These are phyloP conservation scores for Chamaenerion angustifolium DNA, from an alignment of 345 rosid genomes.

Conservation along the genomic window DNA sequence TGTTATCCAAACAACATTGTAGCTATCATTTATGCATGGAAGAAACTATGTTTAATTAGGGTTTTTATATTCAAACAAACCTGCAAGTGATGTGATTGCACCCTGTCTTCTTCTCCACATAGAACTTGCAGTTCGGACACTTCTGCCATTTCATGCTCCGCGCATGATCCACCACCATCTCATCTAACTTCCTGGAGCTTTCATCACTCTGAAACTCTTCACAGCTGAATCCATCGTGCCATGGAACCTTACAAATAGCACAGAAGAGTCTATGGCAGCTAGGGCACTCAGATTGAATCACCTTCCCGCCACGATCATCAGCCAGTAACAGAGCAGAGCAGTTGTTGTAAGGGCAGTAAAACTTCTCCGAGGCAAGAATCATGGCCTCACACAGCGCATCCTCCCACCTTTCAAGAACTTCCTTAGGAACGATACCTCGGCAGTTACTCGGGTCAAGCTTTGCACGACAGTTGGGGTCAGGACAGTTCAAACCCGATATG, in stretches of 20 bases:
- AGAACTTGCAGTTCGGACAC: conserved; percentile 27
- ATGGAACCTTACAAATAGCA: conserved; percentile 15
- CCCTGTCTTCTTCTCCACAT: conserved; percentile 24
- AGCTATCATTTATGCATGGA: too few species aligned
- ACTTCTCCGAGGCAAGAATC: conserved; percentile 6
- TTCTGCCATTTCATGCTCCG: conserved; percentile 28
- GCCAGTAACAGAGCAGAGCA: conserved; percentile 17
- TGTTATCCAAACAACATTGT: not conserved
- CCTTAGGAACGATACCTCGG: conserved; percentile 8
- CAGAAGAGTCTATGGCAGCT: conserved; percentile 22
- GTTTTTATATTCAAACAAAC: conserved; percentile 1
- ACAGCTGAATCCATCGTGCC: conserved; percentile 20
- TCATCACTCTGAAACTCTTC: conserved; percentile 22
- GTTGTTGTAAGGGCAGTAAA: conserved; percentile 33
- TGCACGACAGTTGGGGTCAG: conserved; percentile 12
- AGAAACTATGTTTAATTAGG: too few species aligned
- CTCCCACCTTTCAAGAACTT: conserved; percentile 27
- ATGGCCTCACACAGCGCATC: conserved; percentile 13
- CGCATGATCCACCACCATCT: conserved; percentile 27
- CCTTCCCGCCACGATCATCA: conserved; percentile 12
- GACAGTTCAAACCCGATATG: conserved; percentile 7
- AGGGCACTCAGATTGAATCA: conserved; percentile 11
- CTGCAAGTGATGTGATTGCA: conserved; percentile 34
- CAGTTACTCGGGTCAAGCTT: conserved; percentile 19
- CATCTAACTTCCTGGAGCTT: conserved; percentile 16